Evolutionary conservation across 2,329 filamentous ascomycete genomes (phyloP).

Genomic region (Fusarium poae): DNA sequence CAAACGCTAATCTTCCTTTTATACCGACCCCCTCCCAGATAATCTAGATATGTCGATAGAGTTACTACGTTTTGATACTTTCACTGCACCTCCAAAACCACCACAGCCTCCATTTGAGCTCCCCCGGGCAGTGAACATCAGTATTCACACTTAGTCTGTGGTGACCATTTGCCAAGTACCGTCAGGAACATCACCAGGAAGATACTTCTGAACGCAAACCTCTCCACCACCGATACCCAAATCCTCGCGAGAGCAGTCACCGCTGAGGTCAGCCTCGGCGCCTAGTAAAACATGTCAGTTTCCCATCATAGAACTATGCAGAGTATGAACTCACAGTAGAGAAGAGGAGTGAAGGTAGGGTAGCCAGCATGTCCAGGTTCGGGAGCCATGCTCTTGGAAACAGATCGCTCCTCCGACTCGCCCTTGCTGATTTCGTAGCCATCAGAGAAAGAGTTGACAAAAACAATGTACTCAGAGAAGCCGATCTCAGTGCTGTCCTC

Average conservation of each 20-base stretch:
- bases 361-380: slow-evolving; percentile 23
- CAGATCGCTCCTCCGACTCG: slow-evolving; percentile 11
- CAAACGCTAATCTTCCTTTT: background rate
- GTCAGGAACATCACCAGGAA: slow-evolving; percentile 13
- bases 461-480: slow-evolving; percentile 11
- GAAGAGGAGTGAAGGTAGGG: slow-evolving; percentile 26
- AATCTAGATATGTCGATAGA: rapidly evolving
- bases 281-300: background rate
- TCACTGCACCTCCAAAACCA: background rate
- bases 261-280: slow-evolving; percentile 2
- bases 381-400: slow-evolving; percentile 10
- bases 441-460: slow-evolving; percentile 11
- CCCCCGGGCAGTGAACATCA: background rate
- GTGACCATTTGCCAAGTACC: slow-evolving; percentile 22
- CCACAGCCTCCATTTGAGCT: background rate
- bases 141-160: slow-evolving; percentile 7
- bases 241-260: slow-evolving; percentile 5
- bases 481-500: slow-evolving; percentile 18
- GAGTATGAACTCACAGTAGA: slow-evolving; percentile 6
- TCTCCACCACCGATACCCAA: slow-evolving; percentile 12
- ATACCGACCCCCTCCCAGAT: rapidly evolving
- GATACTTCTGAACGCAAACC: slow-evolving; percentile 21
- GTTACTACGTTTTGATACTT: background rate
- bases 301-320: rapidly evolving
- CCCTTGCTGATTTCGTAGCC: slow-evolving; percentile 18